These are phyloP conservation scores for Termitomyces sp. DNA, from an alignment of 768 basidiomycete species.

Conservation along the genomic window DNA sequence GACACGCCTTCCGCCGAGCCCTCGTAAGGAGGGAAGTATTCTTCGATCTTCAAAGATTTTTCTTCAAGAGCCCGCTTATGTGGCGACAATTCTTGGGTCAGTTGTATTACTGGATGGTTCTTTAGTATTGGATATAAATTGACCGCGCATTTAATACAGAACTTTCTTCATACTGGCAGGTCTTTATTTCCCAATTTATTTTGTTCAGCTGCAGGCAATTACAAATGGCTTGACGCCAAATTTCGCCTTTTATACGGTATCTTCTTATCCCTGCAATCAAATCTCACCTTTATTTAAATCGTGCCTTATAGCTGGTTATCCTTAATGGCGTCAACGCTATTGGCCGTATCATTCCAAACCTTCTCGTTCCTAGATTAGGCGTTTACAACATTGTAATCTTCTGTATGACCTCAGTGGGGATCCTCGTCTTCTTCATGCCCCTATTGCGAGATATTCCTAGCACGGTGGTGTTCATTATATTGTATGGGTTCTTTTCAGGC, in stretches of 20 bases:
- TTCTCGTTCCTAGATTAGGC: constrained; percentile 25
- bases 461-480: constrained; percentile 25
- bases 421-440: constrained; percentile 32
- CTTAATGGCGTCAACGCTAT: constrained; percentile 42
- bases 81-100: constrained; percentile 33
- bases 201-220: constrained; percentile 42
- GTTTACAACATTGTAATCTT: constrained; percentile 26
- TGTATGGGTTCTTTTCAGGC: constrained; percentile 39
- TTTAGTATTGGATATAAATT: neutral
- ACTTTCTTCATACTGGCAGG: constrained; percentile 29
- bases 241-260: constrained; percentile 53
- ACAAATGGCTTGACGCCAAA: constrained; percentile 35
- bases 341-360: constrained; percentile 30
- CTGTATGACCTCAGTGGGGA: constrained; percentile 17
- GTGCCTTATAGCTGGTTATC: constrained; percentile 35
- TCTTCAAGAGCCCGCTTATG: constrained; percentile 37
- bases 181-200: constrained; percentile 46
- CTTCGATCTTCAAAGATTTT: constrained; percentile 25
- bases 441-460: constrained; percentile 21
- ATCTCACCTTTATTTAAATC: neutral
- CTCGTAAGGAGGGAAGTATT: constrained; percentile 23
- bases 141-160: constrained; percentile 12
- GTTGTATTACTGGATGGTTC: neutral
- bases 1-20: constrained; percentile 34
- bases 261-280: neutral